These are phyloP conservation scores for Fusarium pseudograminearum DNA, from an alignment of 2,329 filamentous ascomycete species.

Conservation along the genomic window DNA sequence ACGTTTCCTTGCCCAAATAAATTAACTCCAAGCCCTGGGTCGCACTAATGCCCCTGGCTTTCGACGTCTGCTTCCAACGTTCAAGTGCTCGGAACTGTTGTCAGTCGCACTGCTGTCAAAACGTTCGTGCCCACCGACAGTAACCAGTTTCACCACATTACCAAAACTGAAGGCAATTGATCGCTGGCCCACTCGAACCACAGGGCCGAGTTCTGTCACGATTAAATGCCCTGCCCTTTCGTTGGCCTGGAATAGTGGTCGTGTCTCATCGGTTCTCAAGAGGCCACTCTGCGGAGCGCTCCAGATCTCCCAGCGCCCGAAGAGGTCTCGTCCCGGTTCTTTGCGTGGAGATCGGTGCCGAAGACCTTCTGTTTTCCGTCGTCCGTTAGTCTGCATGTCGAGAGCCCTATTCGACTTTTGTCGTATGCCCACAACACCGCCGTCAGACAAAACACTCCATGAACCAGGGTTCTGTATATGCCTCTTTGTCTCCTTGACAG, in stretches of 20 bases:
- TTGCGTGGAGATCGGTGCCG: conserved; percentile 50
- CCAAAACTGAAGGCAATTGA: conserved; percentile 79
- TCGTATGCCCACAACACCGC: conserved; percentile 73
- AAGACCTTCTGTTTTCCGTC: conserved; percentile 42
- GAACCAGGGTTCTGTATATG: conserved; percentile 71
- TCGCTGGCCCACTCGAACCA: conserved; percentile 70
- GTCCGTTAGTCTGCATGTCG: conserved; percentile 26
- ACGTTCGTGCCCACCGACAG: conserved; percentile 70
- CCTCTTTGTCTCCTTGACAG: conserved; percentile 64
- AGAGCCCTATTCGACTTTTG: conserved; percentile 52
- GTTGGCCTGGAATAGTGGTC: conserved; percentile 57
- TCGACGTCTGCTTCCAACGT: conserved; percentile 56
- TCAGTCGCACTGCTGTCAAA: conserved; percentile 62
- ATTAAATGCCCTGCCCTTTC: conserved; percentile 67
- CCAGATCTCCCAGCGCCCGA: conserved; percentile 67
- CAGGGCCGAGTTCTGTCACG: conserved; percentile 74
- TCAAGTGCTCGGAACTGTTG: conserved; percentile 50
- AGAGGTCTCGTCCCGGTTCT: conserved; percentile 38
- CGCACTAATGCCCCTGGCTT: conserved; percentile 47
- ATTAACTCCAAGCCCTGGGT: conserved; percentile 43
- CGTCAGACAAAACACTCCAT: conserved; percentile 72
- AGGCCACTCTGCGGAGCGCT: conserved; percentile 61
- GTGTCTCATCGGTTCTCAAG: conserved; percentile 59
- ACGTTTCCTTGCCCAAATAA: neutral
- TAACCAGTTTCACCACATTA: conserved; percentile 78